Percentiles rank a stretch among this genome's conserved stretches.
phyloP scores from a whole-genome alignment of 208 protist species.

The Entamoeba invadens region DNA sequence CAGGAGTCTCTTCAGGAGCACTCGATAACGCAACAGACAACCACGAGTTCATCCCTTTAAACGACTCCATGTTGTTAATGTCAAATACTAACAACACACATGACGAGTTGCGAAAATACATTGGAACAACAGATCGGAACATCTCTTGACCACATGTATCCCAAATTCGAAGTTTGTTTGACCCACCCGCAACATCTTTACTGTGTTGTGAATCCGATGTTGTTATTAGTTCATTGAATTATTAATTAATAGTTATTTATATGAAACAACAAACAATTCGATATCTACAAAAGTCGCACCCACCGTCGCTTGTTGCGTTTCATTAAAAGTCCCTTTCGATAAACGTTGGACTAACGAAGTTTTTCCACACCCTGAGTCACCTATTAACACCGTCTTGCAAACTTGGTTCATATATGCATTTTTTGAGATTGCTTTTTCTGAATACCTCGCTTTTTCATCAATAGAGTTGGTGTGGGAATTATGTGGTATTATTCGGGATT shows the following conservation, averaged over 20 bases:
- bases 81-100: constrained; percentile 65
- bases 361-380: not conserved
- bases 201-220: no score
- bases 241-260: not conserved
- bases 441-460: no score
- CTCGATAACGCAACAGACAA: constrained; percentile 18
- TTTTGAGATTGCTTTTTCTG: no score
- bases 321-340: not conserved
- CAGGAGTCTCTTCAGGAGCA: not conserved
- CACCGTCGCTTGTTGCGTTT: not conserved
- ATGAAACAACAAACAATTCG: no score
- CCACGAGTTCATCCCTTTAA: constrained; percentile 54
- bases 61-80: constrained; percentile 51
- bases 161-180: constrained; percentile 4
- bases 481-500: no score
- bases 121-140: not conserved
- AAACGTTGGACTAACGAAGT: not conserved
- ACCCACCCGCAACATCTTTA: not conserved
- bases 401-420: not conserved
- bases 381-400: not conserved
- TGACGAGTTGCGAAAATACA: not conserved
- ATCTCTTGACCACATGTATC: constrained; percentile 19
- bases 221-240: no score
- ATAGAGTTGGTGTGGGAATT: no score
- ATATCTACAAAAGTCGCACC: not conserved